Evolutionary conservation across 2,329 filamentous ascomycete genomes (phyloP).

Genomic region (Trichoderma oligosporum): DNA sequence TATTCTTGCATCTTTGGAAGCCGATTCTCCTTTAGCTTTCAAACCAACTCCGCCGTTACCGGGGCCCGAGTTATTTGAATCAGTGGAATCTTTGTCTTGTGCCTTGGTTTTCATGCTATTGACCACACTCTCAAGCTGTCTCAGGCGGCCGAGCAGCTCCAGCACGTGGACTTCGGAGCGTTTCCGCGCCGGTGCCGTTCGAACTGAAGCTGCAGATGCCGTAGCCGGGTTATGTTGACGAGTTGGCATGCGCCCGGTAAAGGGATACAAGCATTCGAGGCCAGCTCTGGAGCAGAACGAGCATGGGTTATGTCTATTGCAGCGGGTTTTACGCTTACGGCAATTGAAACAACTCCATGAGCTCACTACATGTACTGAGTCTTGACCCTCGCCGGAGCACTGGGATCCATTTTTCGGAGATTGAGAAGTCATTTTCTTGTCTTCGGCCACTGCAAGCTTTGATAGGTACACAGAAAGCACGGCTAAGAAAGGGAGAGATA

Average conservation of each 20-base stretch:
- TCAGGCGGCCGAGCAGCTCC: slow-evolving; percentile 24
- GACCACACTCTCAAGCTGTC: slow-evolving; percentile 32
- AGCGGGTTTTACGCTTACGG: slow-evolving; percentile 31
- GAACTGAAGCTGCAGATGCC: background rate
- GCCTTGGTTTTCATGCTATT: background rate
- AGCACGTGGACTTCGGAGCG: slow-evolving; percentile 21
- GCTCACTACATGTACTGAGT: background rate
- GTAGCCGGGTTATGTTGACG: slow-evolving; percentile 22
- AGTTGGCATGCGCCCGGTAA: slow-evolving; percentile 31
- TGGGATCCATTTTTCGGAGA: background rate
- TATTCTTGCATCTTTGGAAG: background rate
- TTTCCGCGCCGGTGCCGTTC: slow-evolving; percentile 27
- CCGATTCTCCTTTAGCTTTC: background rate
- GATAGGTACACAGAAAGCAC: too few relatives aligned
- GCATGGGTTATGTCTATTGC: slow-evolving; percentile 32
- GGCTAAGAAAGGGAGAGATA: too few relatives aligned
- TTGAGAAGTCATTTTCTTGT: background rate
- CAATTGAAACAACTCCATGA: slow-evolving; percentile 33
- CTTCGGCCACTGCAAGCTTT: too few relatives aligned
- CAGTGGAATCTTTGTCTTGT: background rate
- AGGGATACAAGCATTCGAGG: slow-evolving; percentile 32
- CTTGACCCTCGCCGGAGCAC: background rate
- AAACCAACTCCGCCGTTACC: background rate
- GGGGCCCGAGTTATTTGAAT: background rate
- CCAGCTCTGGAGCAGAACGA: slow-evolving; percentile 26